These are phyloP conservation scores for Nemania sp. DNA, from an alignment of 2,329 filamentous ascomycete genomes.

Conservation along the genomic window DNA sequence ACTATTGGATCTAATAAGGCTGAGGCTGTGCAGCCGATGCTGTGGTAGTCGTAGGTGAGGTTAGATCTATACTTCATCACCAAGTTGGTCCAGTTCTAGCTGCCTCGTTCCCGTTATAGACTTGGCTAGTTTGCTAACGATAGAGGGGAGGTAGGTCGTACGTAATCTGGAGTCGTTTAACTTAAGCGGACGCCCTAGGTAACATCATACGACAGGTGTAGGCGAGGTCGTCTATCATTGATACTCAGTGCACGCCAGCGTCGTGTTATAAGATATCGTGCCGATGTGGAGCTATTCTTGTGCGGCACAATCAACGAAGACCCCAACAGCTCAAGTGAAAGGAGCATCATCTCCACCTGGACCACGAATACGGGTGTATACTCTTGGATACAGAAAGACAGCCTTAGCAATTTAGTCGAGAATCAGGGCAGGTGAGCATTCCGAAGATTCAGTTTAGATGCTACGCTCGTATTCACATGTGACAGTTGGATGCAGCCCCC, in stretches of 20 bases:
- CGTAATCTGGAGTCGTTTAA: constrained; percentile 9
- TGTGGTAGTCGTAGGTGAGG: constrained; percentile 7
- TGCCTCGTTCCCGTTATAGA: not conserved
- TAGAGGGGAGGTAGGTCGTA: constrained; percentile 20
- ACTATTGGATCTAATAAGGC: constrained; percentile 4
- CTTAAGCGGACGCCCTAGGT: not conserved
- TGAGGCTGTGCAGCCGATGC: constrained; percentile 5
- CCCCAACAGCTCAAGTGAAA: constrained; percentile 13
- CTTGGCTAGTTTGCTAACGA: not conserved
- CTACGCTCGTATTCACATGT: constrained; percentile 14
- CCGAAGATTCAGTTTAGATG: constrained; percentile 8
- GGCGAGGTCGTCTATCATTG: not conserved
- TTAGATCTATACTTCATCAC: constrained; percentile 4
- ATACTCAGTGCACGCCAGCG: constrained; percentile 20
- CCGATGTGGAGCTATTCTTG: constrained; percentile 5
- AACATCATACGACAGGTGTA: constrained; percentile 3
- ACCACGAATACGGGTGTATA: not conserved
- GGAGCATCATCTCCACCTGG: constrained; percentile 5
- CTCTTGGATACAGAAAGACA: not conserved
- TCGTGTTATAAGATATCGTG: not conserved
- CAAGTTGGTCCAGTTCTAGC: not conserved
- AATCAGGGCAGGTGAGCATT: not conserved
- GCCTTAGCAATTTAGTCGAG: not conserved
- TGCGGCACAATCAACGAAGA: constrained; percentile 20
- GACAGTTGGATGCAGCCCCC: constrained; percentile 15